Base-by-base conservation (phyloP, 2,329 filamentous ascomycete genomes). In the Colletotrichum lentis region DNA sequence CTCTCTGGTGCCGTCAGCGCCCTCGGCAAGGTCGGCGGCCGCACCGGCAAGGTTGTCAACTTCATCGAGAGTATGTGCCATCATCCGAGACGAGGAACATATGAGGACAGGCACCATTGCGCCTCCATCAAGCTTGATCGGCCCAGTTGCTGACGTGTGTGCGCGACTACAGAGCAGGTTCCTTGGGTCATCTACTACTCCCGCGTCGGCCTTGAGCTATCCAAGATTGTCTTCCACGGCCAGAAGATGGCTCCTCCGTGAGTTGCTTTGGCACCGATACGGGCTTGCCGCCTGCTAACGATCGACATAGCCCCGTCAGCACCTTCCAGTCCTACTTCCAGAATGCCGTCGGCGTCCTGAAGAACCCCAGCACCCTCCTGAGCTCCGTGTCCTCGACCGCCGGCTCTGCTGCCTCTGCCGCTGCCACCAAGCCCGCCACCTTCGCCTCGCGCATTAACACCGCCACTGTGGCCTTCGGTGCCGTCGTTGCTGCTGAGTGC, bases 221-320 rank as follows among this genome's bases (percentile, higher is more conserved):
- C 87, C 78, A 97, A 92, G 87, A 86, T 97, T 73, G 88, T 98
- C 73, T 93, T 94, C 85, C 88, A 89, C 76, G 90, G 89, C 80
- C 94, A 95, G 82, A 92, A 91, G 84, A 97, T 99, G 94, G 85
- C 86, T 78, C 94, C 93, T 82, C 96, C 96, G 96, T 99, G 91
- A 89, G 94, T 85, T 39, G 58, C 46, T 54, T 12, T 60, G 55
- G 22, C 8, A 44, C 27, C 37, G 52, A 69, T 65, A 71, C 39
- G 39, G 39, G 12, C 5, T n/a, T 24, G 41, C 56, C 71, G 59
- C 63, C 60, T 52, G 43, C 57, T 67, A 20, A 47, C 58, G 24
- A 16, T 59, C 35, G 27, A 62, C 24, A 58, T 77, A 97, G 94
- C 72, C 90, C 90, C 75, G 70, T 92, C 73, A 85, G 90, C 77